These are phyloP conservation scores for Lachancea nothofagi DNA, from an alignment of 805 yeast genomes.

Conservation along the genomic window DNA sequence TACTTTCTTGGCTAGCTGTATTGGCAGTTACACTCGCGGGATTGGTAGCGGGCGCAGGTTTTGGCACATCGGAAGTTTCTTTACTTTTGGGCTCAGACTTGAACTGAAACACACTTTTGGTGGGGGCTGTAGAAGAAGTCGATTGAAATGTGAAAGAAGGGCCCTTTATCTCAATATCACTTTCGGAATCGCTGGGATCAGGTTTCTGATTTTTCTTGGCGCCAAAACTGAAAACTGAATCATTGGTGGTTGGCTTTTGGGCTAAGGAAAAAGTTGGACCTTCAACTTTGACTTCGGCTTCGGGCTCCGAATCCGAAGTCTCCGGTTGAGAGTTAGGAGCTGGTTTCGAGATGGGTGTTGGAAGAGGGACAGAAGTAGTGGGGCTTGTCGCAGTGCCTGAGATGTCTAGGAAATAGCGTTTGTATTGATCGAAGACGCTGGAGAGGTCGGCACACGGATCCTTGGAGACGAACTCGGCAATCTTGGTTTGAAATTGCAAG, in stretches of 20 bases:
- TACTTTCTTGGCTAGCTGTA: slow-evolving; percentile 5
- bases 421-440: slow-evolving; percentile 53
- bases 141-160: slow-evolving; percentile 36
- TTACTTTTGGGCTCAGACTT: slow-evolving; percentile 3
- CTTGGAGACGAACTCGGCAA: slow-evolving; percentile 37
- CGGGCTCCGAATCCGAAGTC: slow-evolving; percentile 40
- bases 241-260: slow-evolving; percentile 43
- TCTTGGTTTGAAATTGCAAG: slow-evolving; percentile 47
- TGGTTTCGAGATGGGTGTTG: slow-evolving; percentile 14
- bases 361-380: slow-evolving; percentile 5
- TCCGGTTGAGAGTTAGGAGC: slow-evolving; percentile 1
- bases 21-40: too few relatives aligned
- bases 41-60: not conserved
- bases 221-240: slow-evolving; percentile 46
- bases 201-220: slow-evolving; percentile 21
- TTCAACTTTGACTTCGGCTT: slow-evolving; percentile 59
- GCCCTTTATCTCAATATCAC: slow-evolving; percentile 33
- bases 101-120: slow-evolving; percentile 36
- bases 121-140: slow-evolving; percentile 23
- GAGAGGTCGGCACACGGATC: slow-evolving; percentile 53
- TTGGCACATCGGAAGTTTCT: not conserved
- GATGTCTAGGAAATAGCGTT: slow-evolving; percentile 43
- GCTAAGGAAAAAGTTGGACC: slow-evolving; percentile 62
- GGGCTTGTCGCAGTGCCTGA: slow-evolving; percentile 12
- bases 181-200: slow-evolving; percentile 31